Evolutionary conservation across 2,329 filamentous ascomycete species (phyloP), one percentile per base, ranked within the genome.

Genomic region (Verticillium klebahnii): DNA sequence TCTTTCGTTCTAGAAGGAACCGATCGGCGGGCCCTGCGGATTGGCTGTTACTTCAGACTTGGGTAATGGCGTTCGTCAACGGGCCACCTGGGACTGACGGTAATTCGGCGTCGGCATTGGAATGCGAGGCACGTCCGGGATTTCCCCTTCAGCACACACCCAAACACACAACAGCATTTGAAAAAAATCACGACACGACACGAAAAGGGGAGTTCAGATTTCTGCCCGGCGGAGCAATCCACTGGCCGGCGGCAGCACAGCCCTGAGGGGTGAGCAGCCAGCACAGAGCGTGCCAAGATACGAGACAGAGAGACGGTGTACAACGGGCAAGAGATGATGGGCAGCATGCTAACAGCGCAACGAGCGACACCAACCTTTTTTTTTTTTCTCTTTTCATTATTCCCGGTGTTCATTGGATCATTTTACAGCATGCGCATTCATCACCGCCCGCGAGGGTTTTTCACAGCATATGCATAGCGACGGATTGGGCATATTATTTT

Each of bases 391-490:
- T 45, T 55, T 61, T 40, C 34, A 56, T 60, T 60, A 50, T 25
- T 25, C 9, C 19, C 40, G 40, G 40, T 25, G 40, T 50, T 50
- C 19, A 50, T 50, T 50, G 40, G n/a, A 25, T 23, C 40, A 50
- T 23, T 23, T 19, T 19, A 50, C 40, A 50, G 40, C 40, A 50
- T 50, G 40, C 40, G 40, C 40, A 50, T 25, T 7, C n/a, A 23
- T 50, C 40, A 50, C 40, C n/a, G 40, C 40, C 40, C 40, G 40
- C 40, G 40, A 50, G 40, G 40, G 40, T 50, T 50, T 50, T 50
- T 50, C 19, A 23, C n/a, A 61, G 57, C 60, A 65, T 40, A 60
- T 62, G 63, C 63, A 65, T 65, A 65, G 63, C 63, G 63, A 65
- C 31, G 56, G 58, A 57, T 31, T 19, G 31, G 60, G 58, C 45